Percentiles rank a stretch among this genome's conserved stretches.
Evolutionary conservation across 768 basidiomycete genomes (phyloP).

Genomic region (Mycena rebaudengoi): DNA sequence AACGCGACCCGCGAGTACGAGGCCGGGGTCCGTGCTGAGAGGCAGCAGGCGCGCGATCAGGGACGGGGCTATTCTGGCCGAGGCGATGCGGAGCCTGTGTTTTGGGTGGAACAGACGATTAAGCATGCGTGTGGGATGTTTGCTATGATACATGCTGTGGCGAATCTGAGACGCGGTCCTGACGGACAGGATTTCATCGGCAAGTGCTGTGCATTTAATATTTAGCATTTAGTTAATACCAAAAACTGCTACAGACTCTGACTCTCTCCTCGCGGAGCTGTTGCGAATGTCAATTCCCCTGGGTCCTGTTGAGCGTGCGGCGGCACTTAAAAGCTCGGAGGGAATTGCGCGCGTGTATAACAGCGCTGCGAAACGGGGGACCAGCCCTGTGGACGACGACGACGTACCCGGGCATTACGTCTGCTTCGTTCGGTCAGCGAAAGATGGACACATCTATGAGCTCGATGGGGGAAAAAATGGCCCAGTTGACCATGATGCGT

Average conservation of each 20-base stretch:
- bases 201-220: background rate
- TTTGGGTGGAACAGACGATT: constrained; percentile 30
- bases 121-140: constrained; percentile 26
- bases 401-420: constrained; percentile 22
- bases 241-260: constrained; percentile 11
- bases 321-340: constrained; percentile 18
- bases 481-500: constrained; percentile 24
- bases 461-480: constrained; percentile 30
- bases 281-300: constrained; percentile 13
- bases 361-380: constrained; percentile 22
- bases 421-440: constrained; percentile 25
- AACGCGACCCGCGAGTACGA: constrained; percentile 17
- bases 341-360: constrained; percentile 25
- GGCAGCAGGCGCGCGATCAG: constrained; percentile 17
- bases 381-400: constrained; percentile 16
- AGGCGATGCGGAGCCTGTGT: constrained; percentile 16
- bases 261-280: constrained; percentile 17
- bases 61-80: constrained; percentile 19
- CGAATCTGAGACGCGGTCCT: constrained; percentile 21
- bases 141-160: constrained; percentile 25
- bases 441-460: constrained; percentile 28
- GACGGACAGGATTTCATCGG: constrained; percentile 14
- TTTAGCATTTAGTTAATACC: background rate
- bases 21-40: constrained; percentile 6
- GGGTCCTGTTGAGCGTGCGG: constrained; percentile 21